Evolutionary conservation across 768 basidiomycete genomes (phyloP), one percentile per base, ranked within the genome.

Genomic region (Phylloporus scabripes): DNA sequence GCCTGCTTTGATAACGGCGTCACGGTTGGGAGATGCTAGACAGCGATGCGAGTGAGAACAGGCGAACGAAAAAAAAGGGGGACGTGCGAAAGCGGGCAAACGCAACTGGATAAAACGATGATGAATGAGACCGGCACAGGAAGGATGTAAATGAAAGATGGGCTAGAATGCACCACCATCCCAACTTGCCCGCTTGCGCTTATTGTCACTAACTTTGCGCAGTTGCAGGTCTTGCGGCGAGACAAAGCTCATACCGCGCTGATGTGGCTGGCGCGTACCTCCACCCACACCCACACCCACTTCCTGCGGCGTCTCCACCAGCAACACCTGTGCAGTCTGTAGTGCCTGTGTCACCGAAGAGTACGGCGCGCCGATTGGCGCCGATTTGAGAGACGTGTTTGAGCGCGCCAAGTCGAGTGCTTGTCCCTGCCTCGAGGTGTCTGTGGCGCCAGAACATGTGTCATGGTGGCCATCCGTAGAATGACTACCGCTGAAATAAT

Each of bases 181-280:
- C 78, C 78, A 80, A 53, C 79, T 80, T 32, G 76, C 74, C 52
- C 78, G 69, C 67, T 80, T 80, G 51, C 78, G 70, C 62, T 80
- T 80, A 55, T 79, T 76, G 46, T 80, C 78, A 48, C 51, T 74
- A 8, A 65, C 69, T 56, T 70, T 73, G 62, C 72, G 72, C 52
- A 79, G 46, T 46, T 78, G 63, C 45, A 80, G 59, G 52, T 80
- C 78, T 50, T 79, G 73, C 26, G 78, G 78, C 14, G 75, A 76
- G 38, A 79, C 74, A 18, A 72, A 78, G 51, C 76, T 78, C 66
- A 71, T 74, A 0, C 74, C 77, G 17, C 78, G 73, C 32, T 78
- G 77, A 49, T 80, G 61, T 28, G 50, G 29, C 28, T 57, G 63
- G 12, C 62, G 62, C 29, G 6, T 40, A 18, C 53, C 43, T 6